phyloP scores from a whole-genome alignment of 257 asterid species.

The Eustoma russellianum region DNA sequence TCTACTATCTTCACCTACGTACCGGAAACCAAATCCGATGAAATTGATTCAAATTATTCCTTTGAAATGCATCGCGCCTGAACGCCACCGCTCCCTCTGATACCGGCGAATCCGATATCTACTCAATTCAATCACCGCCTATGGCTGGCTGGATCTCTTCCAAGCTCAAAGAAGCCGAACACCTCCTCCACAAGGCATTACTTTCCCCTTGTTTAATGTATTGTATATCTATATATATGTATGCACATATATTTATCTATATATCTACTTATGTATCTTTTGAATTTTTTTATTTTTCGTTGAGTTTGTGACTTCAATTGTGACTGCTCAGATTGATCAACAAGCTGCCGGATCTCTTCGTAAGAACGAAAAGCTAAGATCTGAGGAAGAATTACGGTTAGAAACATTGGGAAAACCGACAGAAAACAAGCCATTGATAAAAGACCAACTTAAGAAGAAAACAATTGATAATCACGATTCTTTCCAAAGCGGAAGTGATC shows the following conservation, averaged over 20 bases:
- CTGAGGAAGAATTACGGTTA: conserved; percentile 39
- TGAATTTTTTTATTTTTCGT: not conserved
- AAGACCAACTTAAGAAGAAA: conserved; percentile 83
- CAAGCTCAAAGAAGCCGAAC: conserved; percentile 95
- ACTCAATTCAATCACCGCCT: conserved; percentile 8
- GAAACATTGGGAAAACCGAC: conserved; percentile 27
- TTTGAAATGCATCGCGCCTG: conserved; percentile 19
- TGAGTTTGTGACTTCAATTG: conserved; percentile 11
- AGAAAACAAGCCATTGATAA: conserved; percentile 51
- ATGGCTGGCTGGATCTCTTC: conserved; percentile 99
- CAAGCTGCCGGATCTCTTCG: conserved; percentile 95
- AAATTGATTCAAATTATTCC: not conserved
- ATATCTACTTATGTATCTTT: not conserved
- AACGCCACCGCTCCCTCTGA: not conserved
- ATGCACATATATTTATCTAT: too few relatives aligned
- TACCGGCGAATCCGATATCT: conserved; percentile 3
- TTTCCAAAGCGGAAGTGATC: conserved; percentile 14
- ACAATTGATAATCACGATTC: conserved; percentile 20
- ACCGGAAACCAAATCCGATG: not conserved
- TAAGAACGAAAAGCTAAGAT: conserved; percentile 53
- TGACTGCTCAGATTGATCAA: conserved; percentile 67
- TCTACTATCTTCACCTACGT: not conserved
- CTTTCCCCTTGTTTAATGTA: conserved; percentile 1
- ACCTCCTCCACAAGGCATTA: conserved; percentile 79
- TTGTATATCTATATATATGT: not conserved